Evolutionary conservation across 2,329 filamentous ascomycete species (phyloP), one percentile per base, ranked within the genome.

Genomic region (Epichloe aotearoae): DNA sequence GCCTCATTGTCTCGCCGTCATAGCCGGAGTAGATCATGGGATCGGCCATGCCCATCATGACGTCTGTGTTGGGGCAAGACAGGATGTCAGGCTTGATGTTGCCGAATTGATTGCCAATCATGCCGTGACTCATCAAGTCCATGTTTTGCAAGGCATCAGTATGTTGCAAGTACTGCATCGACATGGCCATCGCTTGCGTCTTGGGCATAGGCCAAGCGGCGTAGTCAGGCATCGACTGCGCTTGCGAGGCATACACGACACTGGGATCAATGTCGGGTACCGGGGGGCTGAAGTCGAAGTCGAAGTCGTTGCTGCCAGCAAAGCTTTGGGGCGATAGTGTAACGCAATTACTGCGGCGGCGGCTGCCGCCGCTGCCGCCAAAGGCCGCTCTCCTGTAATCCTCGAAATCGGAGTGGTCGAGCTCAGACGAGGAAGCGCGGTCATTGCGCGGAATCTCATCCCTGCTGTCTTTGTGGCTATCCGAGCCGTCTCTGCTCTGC

Each of bases 11-110:
- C 46, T 75, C 73, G 51, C 65, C 66, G 52, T 76, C 73, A 58
- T 72, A 77, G 43, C 73, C 73, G 3, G 71, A 67, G 57, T 73
- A 80, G 51, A 80, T 78, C 76, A 79, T 79, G 1, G 77, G 76
- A 54, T 80, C 77, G 17, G 70, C 72, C 59, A 77, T 71, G 17
- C 76, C 73, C 61, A 79, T 68, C 75, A 80, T 80, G 7, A 75
- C 73, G 43, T 77, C 75, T 1, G 73, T 69, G 49, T 76, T 75
- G 41, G 71, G 64, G 56, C 73, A 74, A 38, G 72, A 72, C 42
- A 79, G 65, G 43, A 75, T 69, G 51, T 78, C 74, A 12, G 76
- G 75, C 66, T 79, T 79, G 56, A 79, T 73, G 26, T 70, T 74
- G 38, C 73, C 72, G 47, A 77, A 77, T 40, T 75, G 73, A 3